Percentiles rank a stretch among this genome's conserved stretches.
phyloP scores from a whole-genome alignment of 805 yeast species.

The Wickerhamiella kurtzmanii region DNA sequence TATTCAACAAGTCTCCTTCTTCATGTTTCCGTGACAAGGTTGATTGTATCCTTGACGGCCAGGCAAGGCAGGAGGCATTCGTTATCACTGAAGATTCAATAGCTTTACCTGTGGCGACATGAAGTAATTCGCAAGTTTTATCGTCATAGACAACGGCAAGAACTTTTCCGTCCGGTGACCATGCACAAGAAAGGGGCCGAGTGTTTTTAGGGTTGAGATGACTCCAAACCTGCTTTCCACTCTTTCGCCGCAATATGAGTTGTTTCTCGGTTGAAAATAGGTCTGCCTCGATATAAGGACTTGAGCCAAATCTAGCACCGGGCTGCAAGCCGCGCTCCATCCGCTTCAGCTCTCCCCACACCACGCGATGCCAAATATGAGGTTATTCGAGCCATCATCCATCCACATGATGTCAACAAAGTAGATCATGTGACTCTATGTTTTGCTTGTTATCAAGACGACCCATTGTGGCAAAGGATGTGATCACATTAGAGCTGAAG shows the following conservation, averaged over 20 bases:
- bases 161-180: constrained; percentile 30
- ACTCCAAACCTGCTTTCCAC: constrained; percentile 20
- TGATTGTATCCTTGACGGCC: constrained; percentile 9
- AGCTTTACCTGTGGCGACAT: constrained; percentile 35
- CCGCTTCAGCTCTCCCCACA: constrained; percentile 5
- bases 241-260: constrained; percentile 12
- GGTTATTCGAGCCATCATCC: too few species aligned
- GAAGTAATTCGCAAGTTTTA: constrained; percentile 32
- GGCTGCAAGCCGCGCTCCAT: constrained; percentile 11
- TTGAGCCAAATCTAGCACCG: constrained; percentile 1
- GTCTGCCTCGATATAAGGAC: constrained; percentile 9
- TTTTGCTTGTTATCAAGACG: too few species aligned
- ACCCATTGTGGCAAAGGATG: too few species aligned
- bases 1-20: background rate
- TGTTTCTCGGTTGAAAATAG: constrained; percentile 9
- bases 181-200: constrained; percentile 14
- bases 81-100: constrained; percentile 17
- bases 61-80: constrained; percentile 5
- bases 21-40: background rate
- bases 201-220: constrained; percentile 8
- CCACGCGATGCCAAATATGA: background rate
- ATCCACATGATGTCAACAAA: too few species aligned
- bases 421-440: too few species aligned
- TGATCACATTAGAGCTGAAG: too few species aligned
- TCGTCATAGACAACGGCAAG: constrained; percentile 36